phyloP scores from a whole-genome alignment of 352 stramenopile genomes.

The Pythium vanterpoolii region DNA sequence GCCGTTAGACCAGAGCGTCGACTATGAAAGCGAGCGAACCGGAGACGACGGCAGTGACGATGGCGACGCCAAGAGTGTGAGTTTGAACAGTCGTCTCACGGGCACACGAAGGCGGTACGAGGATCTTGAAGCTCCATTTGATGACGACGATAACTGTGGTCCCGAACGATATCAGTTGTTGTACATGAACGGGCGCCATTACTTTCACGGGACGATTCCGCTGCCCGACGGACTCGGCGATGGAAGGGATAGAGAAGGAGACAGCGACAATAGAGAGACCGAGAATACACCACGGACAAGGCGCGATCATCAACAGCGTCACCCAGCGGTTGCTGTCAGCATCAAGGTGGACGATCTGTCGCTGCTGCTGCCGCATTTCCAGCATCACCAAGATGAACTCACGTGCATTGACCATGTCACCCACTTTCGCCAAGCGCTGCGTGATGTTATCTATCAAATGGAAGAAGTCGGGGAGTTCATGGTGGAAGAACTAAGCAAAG shows the following conservation, averaged over 20 bases:
- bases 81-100: neutral
- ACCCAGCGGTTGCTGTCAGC: neutral
- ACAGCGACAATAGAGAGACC: constrained; percentile 1
- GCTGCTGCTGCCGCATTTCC: constrained; percentile 49
- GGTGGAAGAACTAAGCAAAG: constrained; percentile 64
- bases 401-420: constrained; percentile 36
- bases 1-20: constrained; percentile 24
- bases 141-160: constrained; percentile 1
- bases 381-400: constrained; percentile 45
- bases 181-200: constrained; percentile 53
- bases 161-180: constrained; percentile 35
- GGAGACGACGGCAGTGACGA: neutral
- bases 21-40: constrained; percentile 21
- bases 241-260: constrained; percentile 17
- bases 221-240: constrained; percentile 30
- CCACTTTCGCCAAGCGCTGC: constrained; percentile 40
- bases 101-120: constrained; percentile 1
- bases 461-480: constrained; percentile 64
- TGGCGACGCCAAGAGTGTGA: neutral
- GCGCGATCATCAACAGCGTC: constrained; percentile 5
- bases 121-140: constrained; percentile 4
- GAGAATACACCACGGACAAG: neutral
- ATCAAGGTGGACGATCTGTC: constrained; percentile 38
- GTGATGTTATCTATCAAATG: constrained; percentile 65
- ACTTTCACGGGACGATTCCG: constrained; percentile 50